Evolutionary conservation across 345 rosid species (phyloP), one percentile per base, ranked within the genome.

Genomic region (Linum trigynum): DNA sequence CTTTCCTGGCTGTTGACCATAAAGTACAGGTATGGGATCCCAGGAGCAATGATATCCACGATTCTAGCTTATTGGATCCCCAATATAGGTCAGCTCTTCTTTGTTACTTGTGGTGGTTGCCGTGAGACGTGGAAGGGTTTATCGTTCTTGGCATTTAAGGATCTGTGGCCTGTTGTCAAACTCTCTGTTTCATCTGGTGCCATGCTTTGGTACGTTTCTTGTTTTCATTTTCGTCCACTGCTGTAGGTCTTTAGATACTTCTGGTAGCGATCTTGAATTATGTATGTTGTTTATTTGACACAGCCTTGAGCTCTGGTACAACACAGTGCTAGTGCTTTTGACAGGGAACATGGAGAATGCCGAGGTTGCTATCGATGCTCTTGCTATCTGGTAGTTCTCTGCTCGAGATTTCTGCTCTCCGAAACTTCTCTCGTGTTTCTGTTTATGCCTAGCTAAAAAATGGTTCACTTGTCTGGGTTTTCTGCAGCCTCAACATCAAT

Each of bases 261-360:
- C 1, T 5, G 8, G 5, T 59, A 17, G 5, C 11, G 39, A 59
- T 39, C 62, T 59, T 35, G 15, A 35, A 59, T 59, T 17, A 5
- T 59, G 12, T 23, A 6, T 5, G 12, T 7, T 59, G 5, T 11
- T 17, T 57, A 6, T 61, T 51, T 16, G 37, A 73, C 63, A 91
- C 63, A 91, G 97, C 80, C 84, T 91, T 59, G 96, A 88, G 80
- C 60, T 86, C 2, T 91, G 97, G 97, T 91, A 88, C 79, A 57
- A 64, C 75, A 77, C 90, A 7, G 56, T 91, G 41, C 74, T 91
- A 4, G 85, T 91, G 32, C 70, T 91, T n/a, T 39, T 88, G 51
- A 89, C 96, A 11, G 96, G 96, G 66, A 85, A 91, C 71, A 69
- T 88, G 84, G 39, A 71, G 43, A 75, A 85, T 77, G 97, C 96